Evolutionary conservation across 257 asterid species (phyloP).

Genomic region (Haberlea rhodopensis): DNA sequence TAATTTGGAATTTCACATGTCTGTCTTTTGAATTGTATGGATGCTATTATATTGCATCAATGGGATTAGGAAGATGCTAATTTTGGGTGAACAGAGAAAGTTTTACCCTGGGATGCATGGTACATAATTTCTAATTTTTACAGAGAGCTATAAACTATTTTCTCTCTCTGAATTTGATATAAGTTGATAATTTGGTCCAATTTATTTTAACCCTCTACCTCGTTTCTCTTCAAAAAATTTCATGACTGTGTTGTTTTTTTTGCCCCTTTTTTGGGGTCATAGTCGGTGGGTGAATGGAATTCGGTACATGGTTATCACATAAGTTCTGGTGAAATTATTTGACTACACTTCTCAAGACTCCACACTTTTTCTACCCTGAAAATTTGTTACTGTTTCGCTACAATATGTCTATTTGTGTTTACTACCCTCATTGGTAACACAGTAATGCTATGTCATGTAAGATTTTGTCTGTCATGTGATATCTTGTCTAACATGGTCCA

Average conservation of each 20-base stretch:
- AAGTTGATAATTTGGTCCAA: neutral
- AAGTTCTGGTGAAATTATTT: neutral
- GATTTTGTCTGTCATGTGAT: neutral
- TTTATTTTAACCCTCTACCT: neutral
- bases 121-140: conserved; percentile 16
- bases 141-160: neutral
- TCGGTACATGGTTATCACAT: neutral
- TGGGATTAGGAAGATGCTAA: neutral
- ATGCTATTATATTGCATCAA: neutral
- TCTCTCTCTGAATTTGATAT: neutral
- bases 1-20: conserved; percentile 7
- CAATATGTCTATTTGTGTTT: neutral
- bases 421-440: conserved; percentile 15
- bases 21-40: conserved; percentile 9
- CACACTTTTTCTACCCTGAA: conserved; percentile 4
- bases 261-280: neutral
- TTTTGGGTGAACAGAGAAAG: conserved; percentile 2
- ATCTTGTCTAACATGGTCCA: conserved; percentile 3
- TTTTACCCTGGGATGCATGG: neutral
- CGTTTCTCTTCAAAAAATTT: neutral
- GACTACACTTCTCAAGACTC: neutral
- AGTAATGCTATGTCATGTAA: neutral
- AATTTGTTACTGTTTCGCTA: neutral
- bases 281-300: neutral
- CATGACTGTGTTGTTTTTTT: neutral